Percentiles rank a stretch among this genome's conserved stretches.
Conservation (phyloP, 176 grass and related monocot species). For the Urochloa ruziziensis region DNA sequence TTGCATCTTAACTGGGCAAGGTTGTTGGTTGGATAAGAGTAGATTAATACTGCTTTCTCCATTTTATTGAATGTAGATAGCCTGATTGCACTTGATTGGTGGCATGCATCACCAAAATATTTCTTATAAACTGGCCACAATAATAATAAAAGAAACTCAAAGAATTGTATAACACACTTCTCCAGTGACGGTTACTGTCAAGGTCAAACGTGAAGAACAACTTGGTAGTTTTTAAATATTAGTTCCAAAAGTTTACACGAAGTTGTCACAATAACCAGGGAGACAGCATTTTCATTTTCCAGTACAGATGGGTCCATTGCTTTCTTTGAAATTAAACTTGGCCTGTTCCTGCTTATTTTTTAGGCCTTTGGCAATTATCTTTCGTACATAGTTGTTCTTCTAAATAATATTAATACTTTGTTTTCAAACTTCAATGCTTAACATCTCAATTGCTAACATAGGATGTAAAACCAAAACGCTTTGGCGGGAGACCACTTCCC, state of each 20-base stretch:
- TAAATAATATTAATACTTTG: not conserved
- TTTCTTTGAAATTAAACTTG: constrained; percentile 10
- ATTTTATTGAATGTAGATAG: not conserved
- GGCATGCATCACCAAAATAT: not conserved
- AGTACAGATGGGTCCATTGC: not conserved
- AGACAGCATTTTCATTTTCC: not conserved
- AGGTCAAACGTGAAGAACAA: not conserved
- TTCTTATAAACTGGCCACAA: not conserved
- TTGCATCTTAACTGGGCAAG: not conserved
- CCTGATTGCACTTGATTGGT: not conserved
- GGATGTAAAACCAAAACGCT: constrained; percentile 71
- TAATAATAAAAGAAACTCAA: not conserved
- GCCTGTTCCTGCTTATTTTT: not conserved
- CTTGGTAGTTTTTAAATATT: constrained; percentile 7
- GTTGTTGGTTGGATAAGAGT: not conserved
- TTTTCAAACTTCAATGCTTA: not conserved
- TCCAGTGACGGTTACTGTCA: not conserved
- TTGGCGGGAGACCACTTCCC: constrained; percentile 33
- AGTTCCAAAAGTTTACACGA: not conserved
- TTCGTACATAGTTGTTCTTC: not conserved
- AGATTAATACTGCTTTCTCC: not conserved
- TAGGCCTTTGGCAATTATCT: not conserved
- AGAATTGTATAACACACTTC: not conserved
- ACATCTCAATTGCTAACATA: constrained; percentile 39
- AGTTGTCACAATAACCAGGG: not conserved